Evolutionary conservation across 2,329 filamentous ascomycete genomes (phyloP), one percentile per base, ranked within the genome.

Genomic region (Pyricularia grisea): DNA sequence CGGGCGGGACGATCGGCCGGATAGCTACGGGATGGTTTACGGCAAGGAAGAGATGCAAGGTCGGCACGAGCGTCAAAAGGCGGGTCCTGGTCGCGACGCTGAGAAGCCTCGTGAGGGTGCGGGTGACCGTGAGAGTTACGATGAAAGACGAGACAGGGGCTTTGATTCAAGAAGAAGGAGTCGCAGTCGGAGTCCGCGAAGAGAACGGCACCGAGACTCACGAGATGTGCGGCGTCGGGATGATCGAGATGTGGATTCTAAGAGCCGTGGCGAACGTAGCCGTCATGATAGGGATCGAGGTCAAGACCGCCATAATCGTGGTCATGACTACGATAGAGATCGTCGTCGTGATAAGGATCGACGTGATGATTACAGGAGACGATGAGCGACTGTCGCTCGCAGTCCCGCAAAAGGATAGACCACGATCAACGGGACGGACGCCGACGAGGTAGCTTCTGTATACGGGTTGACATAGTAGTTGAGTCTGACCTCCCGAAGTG

Each of bases 11-110:
- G 77, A 79, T 69, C 76, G 71, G 4, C 76, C 76, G 10, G 72
- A 77, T 14, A 74, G 77, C 2, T 97, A 96, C 76, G 85, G 87
- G 68, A 93, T 96, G 88, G 89, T 97, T 0, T 92, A 96, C 76
- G 90, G 92, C 70, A 88, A 90, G 68, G 86, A 90, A 68, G 89
- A 92, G 70, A 84, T 90, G 78, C 83, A 83, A 67, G 82, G 82
- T 28, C 81, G 82, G 30, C 80, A 85, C 66, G 79, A 81, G 67
- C 80, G 78, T 58, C 79, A 81, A 55, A 77, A 76, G 4, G 42
- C 42, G 7, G 20, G 42, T 20, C 76, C 77, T n/a, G 63, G 67
- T 5, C 64, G 28, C n/a, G 63, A 66, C 25, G 69, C 68, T 72
- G 74, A 69, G 72, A 73, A 61, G 58, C 58, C 58, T 61, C 25